Percentiles rank a stretch among this genome's conserved stretches.
Evolutionary conservation across 179 eudicot species (phyloP).

Genomic region (Monotropa hypopitys): DNA sequence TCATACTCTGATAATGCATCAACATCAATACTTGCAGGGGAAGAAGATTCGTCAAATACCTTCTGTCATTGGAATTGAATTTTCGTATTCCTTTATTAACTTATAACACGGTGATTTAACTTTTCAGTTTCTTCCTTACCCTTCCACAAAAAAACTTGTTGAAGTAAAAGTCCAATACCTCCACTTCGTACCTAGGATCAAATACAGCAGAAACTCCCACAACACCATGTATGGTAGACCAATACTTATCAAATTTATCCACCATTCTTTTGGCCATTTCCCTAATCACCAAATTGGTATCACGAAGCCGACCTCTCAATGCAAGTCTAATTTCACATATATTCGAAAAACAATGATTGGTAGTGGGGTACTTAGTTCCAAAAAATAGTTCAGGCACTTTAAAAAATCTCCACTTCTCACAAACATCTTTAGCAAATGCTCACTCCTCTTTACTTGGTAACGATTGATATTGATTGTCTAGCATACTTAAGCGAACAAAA

Average conservation of each 20-base stretch:
- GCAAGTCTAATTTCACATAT: not conserved
- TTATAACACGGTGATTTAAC: too few species aligned
- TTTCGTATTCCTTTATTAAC: not conserved
- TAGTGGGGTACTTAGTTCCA: too few species aligned
- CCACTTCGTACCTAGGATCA: not conserved
- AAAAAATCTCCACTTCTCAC: too few species aligned
- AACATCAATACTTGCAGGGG: not conserved
- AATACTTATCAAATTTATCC: not conserved
- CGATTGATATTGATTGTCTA: too few species aligned
- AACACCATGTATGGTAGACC: not conserved
- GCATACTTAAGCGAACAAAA: not conserved
- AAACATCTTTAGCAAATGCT: too few species aligned
- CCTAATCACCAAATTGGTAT: not conserved
- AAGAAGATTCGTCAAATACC: not conserved
- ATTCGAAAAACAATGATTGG: too few species aligned
- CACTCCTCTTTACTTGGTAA: too few species aligned
- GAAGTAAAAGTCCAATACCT: not conserved
- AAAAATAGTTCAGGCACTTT: too few species aligned
- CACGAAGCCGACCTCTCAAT: not conserved
- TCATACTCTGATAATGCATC: not conserved
- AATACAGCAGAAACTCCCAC: not conserved
- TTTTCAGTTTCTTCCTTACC: not conserved
- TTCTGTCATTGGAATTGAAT: not conserved
- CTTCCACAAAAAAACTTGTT: too few species aligned
- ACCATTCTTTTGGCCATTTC: not conserved